These are phyloP conservation scores for Spathaspora sp. DNA, from an alignment of 1,139 yeast genomes.

Conservation along the genomic window DNA sequence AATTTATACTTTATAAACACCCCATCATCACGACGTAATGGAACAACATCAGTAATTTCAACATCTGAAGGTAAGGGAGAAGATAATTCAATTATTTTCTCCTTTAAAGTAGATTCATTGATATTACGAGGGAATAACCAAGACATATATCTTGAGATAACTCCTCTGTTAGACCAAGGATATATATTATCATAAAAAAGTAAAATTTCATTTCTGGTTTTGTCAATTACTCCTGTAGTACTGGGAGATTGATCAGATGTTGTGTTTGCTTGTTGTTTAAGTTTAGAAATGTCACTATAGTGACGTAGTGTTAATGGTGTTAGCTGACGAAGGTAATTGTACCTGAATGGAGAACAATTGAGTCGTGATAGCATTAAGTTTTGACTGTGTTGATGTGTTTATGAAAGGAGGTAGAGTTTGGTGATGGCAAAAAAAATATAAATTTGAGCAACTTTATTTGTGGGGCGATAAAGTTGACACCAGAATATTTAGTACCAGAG, in stretches of 20 bases:
- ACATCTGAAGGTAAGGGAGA: constrained; percentile 34
- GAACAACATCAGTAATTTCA: constrained; percentile 49
- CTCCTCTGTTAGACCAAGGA: constrained; percentile 22
- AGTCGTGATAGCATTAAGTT: background rate
- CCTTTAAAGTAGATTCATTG: constrained; percentile 19
- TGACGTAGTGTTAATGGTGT: background rate
- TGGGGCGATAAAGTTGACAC: background rate
- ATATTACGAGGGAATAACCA: constrained; percentile 20
- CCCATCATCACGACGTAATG: constrained; percentile 84
- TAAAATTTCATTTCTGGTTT: constrained; percentile 30
- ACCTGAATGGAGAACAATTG: background rate
- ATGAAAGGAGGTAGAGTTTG: background rate
- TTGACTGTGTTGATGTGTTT: background rate
- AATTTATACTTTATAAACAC: constrained; percentile 79
- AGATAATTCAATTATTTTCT: constrained; percentile 23
- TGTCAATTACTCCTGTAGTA: constrained; percentile 47
- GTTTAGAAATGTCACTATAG: background rate
- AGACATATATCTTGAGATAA: constrained; percentile 22
- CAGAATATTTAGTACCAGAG: background rate
- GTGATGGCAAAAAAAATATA: background rate
- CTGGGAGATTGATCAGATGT: constrained; percentile 37
- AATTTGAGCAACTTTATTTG: background rate
- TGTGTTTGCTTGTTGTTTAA: constrained; percentile 32
- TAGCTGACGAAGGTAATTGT: background rate
- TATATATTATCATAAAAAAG: constrained; percentile 42